Evolutionary conservation across 2,329 filamentous ascomycete species (phyloP), one percentile per base, ranked within the genome.

Genomic region (Fusarium nanum): DNA sequence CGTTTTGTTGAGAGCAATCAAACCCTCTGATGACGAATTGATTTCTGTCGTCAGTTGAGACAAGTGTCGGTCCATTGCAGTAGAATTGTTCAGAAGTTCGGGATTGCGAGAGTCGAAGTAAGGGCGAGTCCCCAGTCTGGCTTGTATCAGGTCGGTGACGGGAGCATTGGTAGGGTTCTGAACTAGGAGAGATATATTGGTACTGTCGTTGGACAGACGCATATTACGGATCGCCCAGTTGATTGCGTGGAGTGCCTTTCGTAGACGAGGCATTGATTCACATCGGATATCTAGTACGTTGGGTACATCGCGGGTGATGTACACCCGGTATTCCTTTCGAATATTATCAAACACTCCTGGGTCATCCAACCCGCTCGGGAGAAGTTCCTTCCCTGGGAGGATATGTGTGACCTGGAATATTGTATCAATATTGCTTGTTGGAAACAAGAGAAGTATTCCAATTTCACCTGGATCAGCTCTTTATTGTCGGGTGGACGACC

Each of bases 201-300:
- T 50, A 22, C 73, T 66, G 16, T 77, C 71, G 7, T 73, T 75
- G 3, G 70, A 74, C 6, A 78, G 56, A 7, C 78, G 74, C 67
- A 80, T 71, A n/a, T 81, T 75, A 16, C 78, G 74, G 14, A 81
- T 72, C 8, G 48, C 59, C 74, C 72, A 75, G 58, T 80, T 80
- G 10, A 80, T 58, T 2, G 73, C 76, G 7, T 60, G 27, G 1
- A 80, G 41, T 11, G 75, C 79, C 27, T 76, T 45, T 23, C 73
- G 75, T 8, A 81, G 64, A 6, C 67, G 57, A 7, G 48, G n/a
- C 22, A 75, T 70, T 5, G 67, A 67, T 7, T 72, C 64, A 23
- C 76, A 70, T 42, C 54, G 60, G 25, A 81, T 64, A 8, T 75
- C 70, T 13, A 81, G 67, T 18, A 75, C 37, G 27, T 77, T 73